Evolutionary conservation across 768 basidiomycete genomes (phyloP).

Genomic region (Mycena venus): DNA sequence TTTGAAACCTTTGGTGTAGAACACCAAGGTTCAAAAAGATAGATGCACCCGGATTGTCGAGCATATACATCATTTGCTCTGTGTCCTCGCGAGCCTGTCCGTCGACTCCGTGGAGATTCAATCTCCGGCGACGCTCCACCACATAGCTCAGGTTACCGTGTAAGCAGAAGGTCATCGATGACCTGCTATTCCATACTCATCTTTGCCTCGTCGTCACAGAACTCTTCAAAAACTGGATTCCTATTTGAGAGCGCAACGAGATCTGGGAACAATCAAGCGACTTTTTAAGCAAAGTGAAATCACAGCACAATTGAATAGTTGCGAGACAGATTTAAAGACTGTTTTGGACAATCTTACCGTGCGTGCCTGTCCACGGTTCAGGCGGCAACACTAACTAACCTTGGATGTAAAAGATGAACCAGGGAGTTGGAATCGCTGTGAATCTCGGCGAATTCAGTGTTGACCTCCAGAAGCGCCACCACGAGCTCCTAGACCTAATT

Average conservation of each 20-base stretch:
- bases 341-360: not conserved
- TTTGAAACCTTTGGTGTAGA: not conserved
- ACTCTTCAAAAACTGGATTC: not conserved
- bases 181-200: too few relatives aligned
- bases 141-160: not conserved
- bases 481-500: slow-evolving; percentile 12
- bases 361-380: not conserved
- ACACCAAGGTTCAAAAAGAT: not conserved
- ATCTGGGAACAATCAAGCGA: not conserved
- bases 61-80: too few relatives aligned
- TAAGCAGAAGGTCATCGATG: too few relatives aligned
- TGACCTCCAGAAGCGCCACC: not conserved
- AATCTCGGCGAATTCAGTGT: not conserved
- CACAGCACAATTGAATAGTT: not conserved
- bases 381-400: not conserved
- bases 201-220: not conserved
- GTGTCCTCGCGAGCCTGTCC: too few relatives aligned
- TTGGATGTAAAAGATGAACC: not conserved
- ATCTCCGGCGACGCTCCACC: not conserved
- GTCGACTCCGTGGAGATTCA: too few relatives aligned
- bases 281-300: slow-evolving; percentile 11
- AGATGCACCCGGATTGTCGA: not conserved
- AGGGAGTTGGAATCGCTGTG: not conserved
- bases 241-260: not conserved
- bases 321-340: not conserved